Percentiles rank a stretch among this genome's conserved stretches.
These are phyloP conservation scores for Kluyveromyces sp. DNA, from an alignment of 1,139 yeast genomes.

Conservation along the genomic window DNA sequence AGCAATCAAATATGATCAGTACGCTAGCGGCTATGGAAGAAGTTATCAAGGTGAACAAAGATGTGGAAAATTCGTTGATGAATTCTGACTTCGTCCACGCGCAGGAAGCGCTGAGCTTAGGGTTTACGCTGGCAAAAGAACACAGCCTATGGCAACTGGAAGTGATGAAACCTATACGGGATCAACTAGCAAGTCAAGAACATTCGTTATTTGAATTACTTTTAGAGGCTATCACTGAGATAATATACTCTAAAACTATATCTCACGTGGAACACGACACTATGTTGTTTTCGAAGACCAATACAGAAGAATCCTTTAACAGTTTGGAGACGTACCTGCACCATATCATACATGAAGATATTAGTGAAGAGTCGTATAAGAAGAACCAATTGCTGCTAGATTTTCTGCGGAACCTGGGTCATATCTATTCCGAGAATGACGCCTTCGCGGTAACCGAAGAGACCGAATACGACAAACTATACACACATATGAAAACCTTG, in stretches of 20 bases:
- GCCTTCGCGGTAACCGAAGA: conserved; percentile 10
- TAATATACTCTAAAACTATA: conserved; percentile 55
- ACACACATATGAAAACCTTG: conserved; percentile 49
- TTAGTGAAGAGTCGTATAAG: conserved; percentile 42
- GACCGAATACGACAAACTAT: conserved; percentile 21
- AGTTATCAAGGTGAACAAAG: conserved; percentile 52
- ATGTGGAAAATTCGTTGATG: conserved; percentile 56
- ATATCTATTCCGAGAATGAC: conserved; percentile 2
- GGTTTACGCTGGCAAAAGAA: conserved; percentile 49
- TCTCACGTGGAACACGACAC: conserved; percentile 7
- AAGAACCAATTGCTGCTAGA: conserved; percentile 37
- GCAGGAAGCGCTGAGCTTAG: conserved; percentile 52
- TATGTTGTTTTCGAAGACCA: conserved; percentile 14
- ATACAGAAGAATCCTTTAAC: conserved; percentile 33
- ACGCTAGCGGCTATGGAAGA: conserved; percentile 64
- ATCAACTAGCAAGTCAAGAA: conserved; percentile 56
- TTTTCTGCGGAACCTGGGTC: conserved; percentile 37
- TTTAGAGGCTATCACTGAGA: conserved; percentile 68
- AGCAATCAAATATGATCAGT: conserved; percentile 64
- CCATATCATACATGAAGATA: conserved; percentile 52
- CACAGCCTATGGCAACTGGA: conserved; percentile 58
- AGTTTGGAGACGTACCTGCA: conserved; percentile 50
- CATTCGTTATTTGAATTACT: conserved; percentile 62
- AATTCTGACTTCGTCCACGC: conserved; percentile 68
- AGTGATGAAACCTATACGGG: conserved; percentile 50